A percentile compares a stretch with the other conserved stretches of the same genome.
phyloP scores from a whole-genome alignment of 805 yeast species.

The Ogataea nitratoaversa region DNA sequence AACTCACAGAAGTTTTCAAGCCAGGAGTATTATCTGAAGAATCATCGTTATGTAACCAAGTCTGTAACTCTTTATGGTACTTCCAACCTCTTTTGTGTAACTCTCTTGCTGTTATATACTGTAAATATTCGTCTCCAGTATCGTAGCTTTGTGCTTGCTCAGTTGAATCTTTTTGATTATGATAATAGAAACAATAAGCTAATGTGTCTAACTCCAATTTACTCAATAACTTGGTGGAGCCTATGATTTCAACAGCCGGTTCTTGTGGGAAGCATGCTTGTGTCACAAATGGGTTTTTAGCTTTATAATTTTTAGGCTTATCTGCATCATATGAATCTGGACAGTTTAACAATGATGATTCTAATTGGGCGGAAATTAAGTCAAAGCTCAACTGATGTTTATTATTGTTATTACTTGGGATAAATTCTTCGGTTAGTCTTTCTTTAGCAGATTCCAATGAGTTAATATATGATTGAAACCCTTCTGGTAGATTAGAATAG shows the following conservation, averaged over 20 bases:
- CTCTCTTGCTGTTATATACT: slow-evolving; percentile 76
- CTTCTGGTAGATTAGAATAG: slow-evolving; percentile 25
- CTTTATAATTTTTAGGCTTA: slow-evolving; percentile 66
- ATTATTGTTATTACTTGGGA: slow-evolving; percentile 20
- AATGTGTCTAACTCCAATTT: slow-evolving; percentile 84
- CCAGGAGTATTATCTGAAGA: slow-evolving; percentile 12
- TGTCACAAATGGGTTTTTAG: slow-evolving; percentile 83
- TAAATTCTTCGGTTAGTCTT: slow-evolving; percentile 16
- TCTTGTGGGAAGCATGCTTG: slow-evolving; percentile 88
- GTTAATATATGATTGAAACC: slow-evolving; percentile 21
- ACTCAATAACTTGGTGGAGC: slow-evolving; percentile 54
- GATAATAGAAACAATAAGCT: slow-evolving; percentile 88
- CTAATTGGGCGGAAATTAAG: slow-evolving; percentile 55
- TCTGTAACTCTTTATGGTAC: slow-evolving; percentile 62
- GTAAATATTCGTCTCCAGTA: slow-evolving; percentile 54
- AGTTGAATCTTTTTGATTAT: slow-evolving; percentile 32
- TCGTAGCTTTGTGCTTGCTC: slow-evolving; percentile 3
- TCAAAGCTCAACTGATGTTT: too few species aligned
- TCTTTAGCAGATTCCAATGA: slow-evolving; percentile 31
- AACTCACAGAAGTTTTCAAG: slow-evolving; percentile 1
- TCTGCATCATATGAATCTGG: slow-evolving; percentile 94
- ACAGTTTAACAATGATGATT: slow-evolving; percentile 77
- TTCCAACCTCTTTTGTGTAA: slow-evolving; percentile 79
- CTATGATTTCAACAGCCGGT: slow-evolving; percentile 63
- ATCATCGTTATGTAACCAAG: slow-evolving; percentile 77